These are phyloP conservation scores for Tremellales sp. DNA, from an alignment of 1,284 basidiomycete genomes.

Conservation along the genomic window DNA sequence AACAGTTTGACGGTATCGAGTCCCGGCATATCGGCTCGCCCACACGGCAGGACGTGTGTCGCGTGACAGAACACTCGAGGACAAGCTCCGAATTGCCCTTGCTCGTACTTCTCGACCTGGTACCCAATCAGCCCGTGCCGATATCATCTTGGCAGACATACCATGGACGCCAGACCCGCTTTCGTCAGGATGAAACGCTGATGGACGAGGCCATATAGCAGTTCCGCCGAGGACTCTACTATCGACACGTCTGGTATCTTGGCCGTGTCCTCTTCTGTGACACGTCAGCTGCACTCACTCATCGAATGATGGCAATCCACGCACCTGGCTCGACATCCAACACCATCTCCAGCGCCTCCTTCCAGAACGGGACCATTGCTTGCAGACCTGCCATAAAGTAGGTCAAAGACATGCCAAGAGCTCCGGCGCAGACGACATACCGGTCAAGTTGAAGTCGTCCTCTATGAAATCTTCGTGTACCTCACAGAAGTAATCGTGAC, in stretches of 20 bases:
- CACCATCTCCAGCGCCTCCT: conserved; percentile 99
- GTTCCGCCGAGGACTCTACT: conserved; percentile 94
- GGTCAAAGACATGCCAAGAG: neutral
- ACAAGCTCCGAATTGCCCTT: conserved; percentile 86
- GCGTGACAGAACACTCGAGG: conserved; percentile 92
- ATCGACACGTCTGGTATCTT: conserved; percentile 83
- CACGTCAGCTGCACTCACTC: conserved; percentile 4
- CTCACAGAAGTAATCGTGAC: conserved; percentile 98
- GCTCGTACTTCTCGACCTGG: conserved; percentile 94
- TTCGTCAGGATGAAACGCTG: conserved; percentile 95
- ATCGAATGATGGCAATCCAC: conserved; percentile 29
- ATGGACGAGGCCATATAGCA: conserved; percentile 96
- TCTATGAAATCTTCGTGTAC: conserved; percentile 99
- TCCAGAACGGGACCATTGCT: conserved; percentile 92
- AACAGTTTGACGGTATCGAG: conserved; percentile 97
- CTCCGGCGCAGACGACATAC: conserved; percentile 15
- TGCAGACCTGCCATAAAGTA: conserved; percentile 62
- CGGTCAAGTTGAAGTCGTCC: conserved; percentile 97
- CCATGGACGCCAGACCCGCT: conserved; percentile 92
- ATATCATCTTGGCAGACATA: conserved; percentile 48
- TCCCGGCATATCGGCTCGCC: conserved; percentile 93
- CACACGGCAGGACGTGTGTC: conserved; percentile 89
- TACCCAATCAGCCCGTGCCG: neutral
- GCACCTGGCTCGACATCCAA: conserved; percentile 96
- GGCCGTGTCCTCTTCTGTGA: conserved; percentile 79